Evolutionary conservation across 805 yeast genomes (phyloP), one percentile per base, ranked within the genome.

Genomic region (Lipomyces yamadae): DNA sequence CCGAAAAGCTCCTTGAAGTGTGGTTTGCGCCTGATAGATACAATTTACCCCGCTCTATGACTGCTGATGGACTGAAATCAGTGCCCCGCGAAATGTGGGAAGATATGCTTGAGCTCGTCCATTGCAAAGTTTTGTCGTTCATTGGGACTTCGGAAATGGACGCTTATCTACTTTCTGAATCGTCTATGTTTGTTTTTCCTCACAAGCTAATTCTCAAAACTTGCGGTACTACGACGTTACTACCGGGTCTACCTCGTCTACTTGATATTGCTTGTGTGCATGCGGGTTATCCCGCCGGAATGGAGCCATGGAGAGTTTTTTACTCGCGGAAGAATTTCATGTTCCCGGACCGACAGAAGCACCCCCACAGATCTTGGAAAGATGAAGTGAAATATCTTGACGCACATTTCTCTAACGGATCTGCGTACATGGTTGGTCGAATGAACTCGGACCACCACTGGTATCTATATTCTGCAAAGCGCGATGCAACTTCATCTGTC

Each of bases 151-250:
- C 79, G 8, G 81, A 79, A 42, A 78, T 92, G 80, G 96, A 92
- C 76, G 92, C 97, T 3, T 94, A 91, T 74, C 83, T 94, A 66
- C 83, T 94, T 68, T 88, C 94, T 65, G 99, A 94, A 79, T 89
- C 96, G 58, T 90, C 97, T 18, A 80, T 95, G 74, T 93, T 94
- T 78, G 96, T 95, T 34, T 94, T 88, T 76, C 87, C 90, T 24
- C 93, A 92, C 78, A 92, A 90, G 77, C 73, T 95, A 69, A 87
- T 94, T 60, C 82, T 94, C 75, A 94, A 94, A 78, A 94, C 99
- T 4, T 94, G 99, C 77, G 99, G 99, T 6, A 93, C 98, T 3
- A 94, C 98, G 0, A 92, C 97, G 0, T 89, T 97, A 0, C 82
- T 94, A 65, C 84, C 86, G 32, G 94, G 97, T 71, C 78, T 94